Evolutionary conservation across 1,284 basidiomycete species (phyloP).

Genomic region (Irpex rosettiformis): DNA sequence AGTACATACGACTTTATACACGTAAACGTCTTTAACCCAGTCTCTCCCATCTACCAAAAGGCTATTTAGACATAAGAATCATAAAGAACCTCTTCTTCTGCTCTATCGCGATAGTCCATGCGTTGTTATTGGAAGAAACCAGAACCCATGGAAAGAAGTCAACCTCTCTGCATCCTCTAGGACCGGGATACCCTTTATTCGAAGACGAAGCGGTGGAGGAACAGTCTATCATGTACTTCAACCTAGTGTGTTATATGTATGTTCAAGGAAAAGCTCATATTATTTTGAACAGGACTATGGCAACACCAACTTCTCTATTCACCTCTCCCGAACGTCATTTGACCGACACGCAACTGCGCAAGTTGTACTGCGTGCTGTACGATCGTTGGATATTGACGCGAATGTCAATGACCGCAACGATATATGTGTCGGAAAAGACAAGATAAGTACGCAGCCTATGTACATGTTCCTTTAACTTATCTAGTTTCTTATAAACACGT

Average conservation of each 20-base stretch:
- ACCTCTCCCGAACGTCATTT: constrained; percentile 80
- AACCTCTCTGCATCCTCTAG: constrained; percentile 58
- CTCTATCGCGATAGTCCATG: constrained; percentile 90
- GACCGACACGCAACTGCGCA: constrained; percentile 79
- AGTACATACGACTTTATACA: constrained; percentile 24
- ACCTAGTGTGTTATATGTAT: not conserved
- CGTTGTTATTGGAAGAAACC: constrained; percentile 94
- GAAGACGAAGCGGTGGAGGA: constrained; percentile 93
- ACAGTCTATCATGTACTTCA: constrained; percentile 59
- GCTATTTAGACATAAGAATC: constrained; percentile 78
- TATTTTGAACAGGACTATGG: constrained; percentile 78
- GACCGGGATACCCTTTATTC: constrained; percentile 73
- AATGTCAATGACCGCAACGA: constrained; percentile 90
- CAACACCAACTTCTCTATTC: constrained; percentile 97
- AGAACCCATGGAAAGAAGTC: constrained; percentile 98
- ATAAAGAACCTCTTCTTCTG: constrained; percentile 71
- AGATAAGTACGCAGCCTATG: constrained; percentile 75
- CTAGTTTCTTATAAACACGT: constrained; percentile 48
- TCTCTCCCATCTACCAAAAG: constrained; percentile 40
- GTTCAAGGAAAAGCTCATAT: not conserved
- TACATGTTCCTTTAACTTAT: too few relatives aligned
- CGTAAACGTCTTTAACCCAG: not conserved
- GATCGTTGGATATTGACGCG: constrained; percentile 70
- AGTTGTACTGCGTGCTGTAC: constrained; percentile 77
- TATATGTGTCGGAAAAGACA: constrained; percentile 76